Percentiles rank a stretch among this genome's conserved stretches.
Conservation (phyloP, 768 basidiomycete genomes). For the Trametopsis cervina region DNA sequence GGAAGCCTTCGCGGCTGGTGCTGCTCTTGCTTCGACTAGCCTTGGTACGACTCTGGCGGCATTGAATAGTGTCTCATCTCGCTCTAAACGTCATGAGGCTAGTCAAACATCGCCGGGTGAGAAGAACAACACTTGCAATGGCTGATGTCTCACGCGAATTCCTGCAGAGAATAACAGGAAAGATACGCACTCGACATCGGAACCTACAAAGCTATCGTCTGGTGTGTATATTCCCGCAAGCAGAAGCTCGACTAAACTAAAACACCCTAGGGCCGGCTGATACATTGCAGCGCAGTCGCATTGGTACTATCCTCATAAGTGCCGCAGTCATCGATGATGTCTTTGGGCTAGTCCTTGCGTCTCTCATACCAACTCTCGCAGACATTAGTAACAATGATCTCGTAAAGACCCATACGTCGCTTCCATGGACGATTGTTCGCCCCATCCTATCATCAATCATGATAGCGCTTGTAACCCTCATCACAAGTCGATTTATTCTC, state of each 20-base stretch:
- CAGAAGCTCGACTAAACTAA: too few relatives aligned
- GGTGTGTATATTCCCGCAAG: too few relatives aligned
- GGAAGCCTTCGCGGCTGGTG: constrained; percentile 55
- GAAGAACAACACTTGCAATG: background rate
- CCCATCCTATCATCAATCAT: constrained; percentile 51
- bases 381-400: constrained; percentile 6
- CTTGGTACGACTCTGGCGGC: constrained; percentile 64
- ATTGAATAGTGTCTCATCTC: constrained; percentile 28
- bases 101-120: background rate
- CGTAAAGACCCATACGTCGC: constrained; percentile 23
- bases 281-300: constrained; percentile 40
- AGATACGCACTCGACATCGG: too few relatives aligned
- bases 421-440: constrained; percentile 34
- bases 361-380: constrained; percentile 40
- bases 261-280: too few relatives aligned
- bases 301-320: constrained; percentile 51
- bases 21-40: constrained; percentile 55
- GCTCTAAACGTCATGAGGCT: too few relatives aligned
- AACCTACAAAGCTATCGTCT: too few relatives aligned
- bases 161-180: too few relatives aligned
- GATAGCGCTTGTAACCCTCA: constrained; percentile 35
- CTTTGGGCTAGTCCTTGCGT: constrained; percentile 51
- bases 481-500: constrained; percentile 24
- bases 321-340: constrained; percentile 66
- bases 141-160: background rate